phyloP scores from a whole-genome alignment of 768 basidiomycete genomes.

The Fomitopsis pulvina region DNA sequence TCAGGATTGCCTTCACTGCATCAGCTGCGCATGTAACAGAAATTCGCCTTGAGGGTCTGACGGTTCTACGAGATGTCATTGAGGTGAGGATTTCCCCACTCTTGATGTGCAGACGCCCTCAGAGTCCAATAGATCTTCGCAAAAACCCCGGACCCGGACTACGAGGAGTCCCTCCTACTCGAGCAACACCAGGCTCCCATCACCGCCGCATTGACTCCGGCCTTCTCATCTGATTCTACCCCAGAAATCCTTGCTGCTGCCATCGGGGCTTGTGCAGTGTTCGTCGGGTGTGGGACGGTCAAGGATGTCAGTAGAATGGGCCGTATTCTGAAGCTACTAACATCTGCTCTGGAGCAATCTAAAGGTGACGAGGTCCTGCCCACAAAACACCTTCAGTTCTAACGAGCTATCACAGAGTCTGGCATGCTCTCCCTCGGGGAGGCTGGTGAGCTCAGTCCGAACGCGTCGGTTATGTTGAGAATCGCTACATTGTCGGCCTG shows the following conservation, averaged over 20 bases:
- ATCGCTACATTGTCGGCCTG: constrained; percentile 92
- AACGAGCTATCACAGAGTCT: constrained; percentile 44
- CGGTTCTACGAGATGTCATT: constrained; percentile 88
- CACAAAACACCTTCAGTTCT: neutral
- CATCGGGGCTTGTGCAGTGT: constrained; percentile 89
- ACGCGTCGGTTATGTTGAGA: constrained; percentile 91
- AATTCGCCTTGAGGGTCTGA: constrained; percentile 85
- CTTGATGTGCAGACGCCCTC: neutral
- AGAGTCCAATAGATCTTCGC: constrained; percentile 65
- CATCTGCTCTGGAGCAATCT: constrained; percentile 81
- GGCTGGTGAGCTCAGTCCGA: constrained; percentile 81
- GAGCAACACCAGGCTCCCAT: constrained; percentile 99
- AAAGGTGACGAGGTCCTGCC: constrained; percentile 72
- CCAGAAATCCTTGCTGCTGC: constrained; percentile 93
- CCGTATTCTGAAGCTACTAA: constrained; percentile 84
- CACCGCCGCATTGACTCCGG: constrained; percentile 93
- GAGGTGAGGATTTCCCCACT: constrained; percentile 45
- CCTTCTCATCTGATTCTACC: constrained; percentile 91
- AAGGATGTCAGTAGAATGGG: constrained; percentile 91
- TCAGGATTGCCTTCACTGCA: constrained; percentile 97
- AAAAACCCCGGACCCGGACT: constrained; percentile 83
- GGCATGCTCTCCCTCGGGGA: constrained; percentile 84
- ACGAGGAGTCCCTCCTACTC: constrained; percentile 80
- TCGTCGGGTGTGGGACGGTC: constrained; percentile 92
- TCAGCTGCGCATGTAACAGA: constrained; percentile 95